Percentiles rank a stretch among this genome's conserved stretches.
Conservation (phyloP, 495 filamentous ascomycete genomes). For the Talaromyces proteolyticus region DNA sequence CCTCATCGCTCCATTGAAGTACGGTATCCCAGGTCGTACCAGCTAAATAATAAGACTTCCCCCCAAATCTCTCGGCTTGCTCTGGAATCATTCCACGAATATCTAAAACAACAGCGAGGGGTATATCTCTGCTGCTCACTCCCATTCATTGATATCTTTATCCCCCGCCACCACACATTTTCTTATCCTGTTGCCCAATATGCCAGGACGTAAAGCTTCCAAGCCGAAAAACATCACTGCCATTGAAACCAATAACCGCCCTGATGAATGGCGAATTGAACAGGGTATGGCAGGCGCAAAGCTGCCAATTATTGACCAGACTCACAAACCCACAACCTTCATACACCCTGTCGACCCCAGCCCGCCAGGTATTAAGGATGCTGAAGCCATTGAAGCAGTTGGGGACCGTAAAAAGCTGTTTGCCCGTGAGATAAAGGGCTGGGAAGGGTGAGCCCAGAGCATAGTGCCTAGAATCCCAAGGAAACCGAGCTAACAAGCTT, state of each 20-base stretch:
- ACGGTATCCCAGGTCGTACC: too few species aligned
- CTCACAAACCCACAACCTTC: constrained; percentile 17
- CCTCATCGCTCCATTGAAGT: not conserved
- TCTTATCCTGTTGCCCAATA: constrained; percentile 7
- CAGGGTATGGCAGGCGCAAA: constrained; percentile 41
- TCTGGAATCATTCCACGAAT: too few species aligned
- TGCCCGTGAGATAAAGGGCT: constrained; percentile 23
- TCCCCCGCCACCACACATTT: not conserved
- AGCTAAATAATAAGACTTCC: too few species aligned
- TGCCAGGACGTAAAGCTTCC: not conserved
- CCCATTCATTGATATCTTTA: not conserved
- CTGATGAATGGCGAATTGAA: constrained; percentile 49
- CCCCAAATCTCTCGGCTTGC: not conserved
- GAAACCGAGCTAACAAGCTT: not conserved
- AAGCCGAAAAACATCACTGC: not conserved
- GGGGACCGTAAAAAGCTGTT: constrained; percentile 30
- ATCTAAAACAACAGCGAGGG: not conserved
- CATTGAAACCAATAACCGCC: constrained; percentile 24
- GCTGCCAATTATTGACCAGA: constrained; percentile 43
- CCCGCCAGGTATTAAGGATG: constrained; percentile 22
- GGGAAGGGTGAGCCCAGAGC: constrained; percentile 23
- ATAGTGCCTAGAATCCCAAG: not conserved
- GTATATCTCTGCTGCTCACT: not conserved
- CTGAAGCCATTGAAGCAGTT: constrained; percentile 23
- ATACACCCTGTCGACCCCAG: constrained; percentile 13